Evolutionary conservation across 1,284 basidiomycete genomes (phyloP).

Genomic region (Lentinula novae-zelandiae): DNA sequence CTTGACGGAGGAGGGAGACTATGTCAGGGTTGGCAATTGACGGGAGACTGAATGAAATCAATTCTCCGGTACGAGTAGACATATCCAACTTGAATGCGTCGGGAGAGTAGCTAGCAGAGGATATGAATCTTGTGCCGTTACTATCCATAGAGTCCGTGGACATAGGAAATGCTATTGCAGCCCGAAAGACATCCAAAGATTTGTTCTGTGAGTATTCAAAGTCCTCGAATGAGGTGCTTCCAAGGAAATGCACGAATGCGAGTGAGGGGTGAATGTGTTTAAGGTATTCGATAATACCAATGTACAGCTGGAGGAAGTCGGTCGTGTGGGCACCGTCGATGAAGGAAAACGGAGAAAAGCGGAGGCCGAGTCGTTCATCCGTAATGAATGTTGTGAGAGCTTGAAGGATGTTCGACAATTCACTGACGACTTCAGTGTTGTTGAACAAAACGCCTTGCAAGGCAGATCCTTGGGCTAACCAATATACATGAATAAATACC

Average conservation of each 20-base stretch:
- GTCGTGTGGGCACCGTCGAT: background rate
- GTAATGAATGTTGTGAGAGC: background rate
- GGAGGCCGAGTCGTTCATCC: background rate
- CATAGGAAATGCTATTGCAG: background rate
- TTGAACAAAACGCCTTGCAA: background rate
- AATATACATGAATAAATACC: background rate
- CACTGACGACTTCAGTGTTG: background rate
- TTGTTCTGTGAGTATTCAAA: background rate
- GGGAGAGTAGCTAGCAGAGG: background rate
- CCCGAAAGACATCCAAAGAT: slow-evolving; percentile 1
- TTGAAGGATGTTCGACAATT: background rate
- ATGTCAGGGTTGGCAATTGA: slow-evolving; percentile 1
- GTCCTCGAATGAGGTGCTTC: background rate
- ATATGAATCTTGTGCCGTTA: background rate
- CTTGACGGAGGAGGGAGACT: background rate
- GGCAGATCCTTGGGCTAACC: background rate
- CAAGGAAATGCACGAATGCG: background rate
- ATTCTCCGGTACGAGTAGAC: background rate
- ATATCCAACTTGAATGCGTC: background rate
- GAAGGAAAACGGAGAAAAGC: slow-evolving; percentile 2
- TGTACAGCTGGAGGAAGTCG: background rate
- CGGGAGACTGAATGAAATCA: background rate
- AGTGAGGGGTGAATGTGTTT: background rate
- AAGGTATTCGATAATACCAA: background rate
- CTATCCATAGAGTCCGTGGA: background rate